A percentile compares a stretch with the other conserved stretches of the same genome.
Conservation (phyloP, 768 basidiomycete genomes). For the Tricholoma flavovirens region DNA sequence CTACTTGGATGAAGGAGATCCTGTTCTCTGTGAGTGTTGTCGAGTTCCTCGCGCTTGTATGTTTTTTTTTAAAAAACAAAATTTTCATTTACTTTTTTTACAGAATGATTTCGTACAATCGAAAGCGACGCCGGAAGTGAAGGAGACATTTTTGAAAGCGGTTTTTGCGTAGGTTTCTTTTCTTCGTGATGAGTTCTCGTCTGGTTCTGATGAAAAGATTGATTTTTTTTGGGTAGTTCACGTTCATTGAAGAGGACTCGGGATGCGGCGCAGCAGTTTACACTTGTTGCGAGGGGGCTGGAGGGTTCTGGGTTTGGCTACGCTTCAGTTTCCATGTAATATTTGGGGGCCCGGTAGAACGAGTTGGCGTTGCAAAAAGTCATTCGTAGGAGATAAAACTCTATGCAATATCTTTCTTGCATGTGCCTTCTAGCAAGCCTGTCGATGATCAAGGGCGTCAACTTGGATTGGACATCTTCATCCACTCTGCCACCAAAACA, state of each 20-base stretch:
- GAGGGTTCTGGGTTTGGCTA: conserved; percentile 86
- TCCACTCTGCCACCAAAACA: too few relatives aligned
- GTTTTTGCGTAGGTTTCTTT: conserved; percentile 50
- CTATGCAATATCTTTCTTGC: too few relatives aligned
- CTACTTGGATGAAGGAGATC: conserved; percentile 69
- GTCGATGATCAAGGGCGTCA: too few relatives aligned
- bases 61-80: neutral
- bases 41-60: neutral
- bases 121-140: conserved; percentile 68
- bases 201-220: neutral
- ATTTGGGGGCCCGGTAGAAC: too few relatives aligned
- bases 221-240: conserved; percentile 43
- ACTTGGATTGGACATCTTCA: too few relatives aligned
- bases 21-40: conserved; percentile 50
- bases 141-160: conserved; percentile 71
- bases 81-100: neutral
- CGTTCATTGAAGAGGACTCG: conserved; percentile 67
- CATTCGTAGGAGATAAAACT: too few relatives aligned
- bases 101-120: conserved; percentile 72
- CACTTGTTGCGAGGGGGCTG: conserved; percentile 75
- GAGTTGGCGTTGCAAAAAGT: too few relatives aligned
- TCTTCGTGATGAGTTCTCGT: neutral
- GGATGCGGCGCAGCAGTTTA: conserved; percentile 86
- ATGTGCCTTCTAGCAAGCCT: too few relatives aligned
- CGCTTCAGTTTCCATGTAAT: conserved; percentile 55